Conservation (phyloP, 805 yeast genomes). For the Zygoascus ofunaensis region DNA sequence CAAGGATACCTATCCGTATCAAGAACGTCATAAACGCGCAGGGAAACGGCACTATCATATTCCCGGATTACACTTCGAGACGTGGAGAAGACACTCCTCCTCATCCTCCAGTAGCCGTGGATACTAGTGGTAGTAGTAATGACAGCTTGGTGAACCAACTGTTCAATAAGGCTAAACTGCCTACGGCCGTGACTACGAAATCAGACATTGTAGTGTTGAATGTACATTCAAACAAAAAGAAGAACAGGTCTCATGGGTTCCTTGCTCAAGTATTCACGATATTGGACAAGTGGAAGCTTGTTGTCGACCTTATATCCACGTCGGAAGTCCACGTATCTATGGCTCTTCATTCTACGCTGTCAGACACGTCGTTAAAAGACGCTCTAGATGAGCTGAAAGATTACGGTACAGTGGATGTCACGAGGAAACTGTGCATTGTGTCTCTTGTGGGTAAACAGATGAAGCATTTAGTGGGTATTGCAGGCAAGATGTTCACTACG, state of each 20-base stretch:
- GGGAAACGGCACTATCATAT: constrained; percentile 91
- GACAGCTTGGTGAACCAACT: constrained; percentile 28
- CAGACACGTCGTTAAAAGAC: constrained; percentile 55
- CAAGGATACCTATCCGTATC: constrained; percentile 92
- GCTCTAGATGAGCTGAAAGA: constrained; percentile 72
- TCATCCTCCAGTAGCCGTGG: constrained; percentile 80
- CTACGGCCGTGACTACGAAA: constrained; percentile 97
- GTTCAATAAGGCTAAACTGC: constrained; percentile 31
- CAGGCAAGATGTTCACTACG: constrained; percentile 93
- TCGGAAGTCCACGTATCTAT: constrained; percentile 97
- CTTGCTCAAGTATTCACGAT: constrained; percentile 83
- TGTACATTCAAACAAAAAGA: constrained; percentile 79
- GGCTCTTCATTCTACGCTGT: constrained; percentile 71
- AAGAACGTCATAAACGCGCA: constrained; percentile 89
- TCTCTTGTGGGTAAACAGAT: constrained; percentile 94
- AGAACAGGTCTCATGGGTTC: constrained; percentile 89
- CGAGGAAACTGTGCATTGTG: constrained; percentile 79
- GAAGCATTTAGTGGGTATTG: constrained; percentile 94
- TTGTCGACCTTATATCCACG: constrained; percentile 92
- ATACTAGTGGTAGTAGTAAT: constrained; percentile 36
- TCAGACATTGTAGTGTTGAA: constrained; percentile 85
- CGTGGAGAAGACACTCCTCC: constrained; percentile 89
- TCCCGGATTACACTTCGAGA: constrained; percentile 80
- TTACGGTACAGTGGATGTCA: constrained; percentile 84
- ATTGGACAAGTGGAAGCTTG: constrained; percentile 72